These are phyloP conservation scores for Galerina sulciceps DNA, from an alignment of 768 basidiomycete species.

Conservation along the genomic window DNA sequence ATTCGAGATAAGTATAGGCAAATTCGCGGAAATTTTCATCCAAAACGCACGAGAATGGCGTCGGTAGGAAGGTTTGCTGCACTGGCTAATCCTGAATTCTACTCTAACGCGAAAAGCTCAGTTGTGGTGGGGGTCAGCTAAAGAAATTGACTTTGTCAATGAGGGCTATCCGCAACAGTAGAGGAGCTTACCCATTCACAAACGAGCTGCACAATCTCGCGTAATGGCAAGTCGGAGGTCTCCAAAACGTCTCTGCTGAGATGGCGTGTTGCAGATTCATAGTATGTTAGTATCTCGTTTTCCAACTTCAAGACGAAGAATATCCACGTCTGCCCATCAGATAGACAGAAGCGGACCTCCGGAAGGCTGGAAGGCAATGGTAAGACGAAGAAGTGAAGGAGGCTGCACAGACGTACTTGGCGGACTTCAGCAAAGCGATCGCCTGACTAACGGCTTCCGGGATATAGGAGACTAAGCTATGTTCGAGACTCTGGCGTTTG, in stretches of 20 bases:
- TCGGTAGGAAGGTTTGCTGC: no score
- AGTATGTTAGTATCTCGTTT: constrained; percentile 26
- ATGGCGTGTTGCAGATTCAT: constrained; percentile 24
- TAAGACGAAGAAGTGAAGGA: constrained; percentile 20
- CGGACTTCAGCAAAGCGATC: constrained; percentile 29
- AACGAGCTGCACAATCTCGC: constrained; percentile 28
- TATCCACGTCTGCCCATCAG: constrained; percentile 34
- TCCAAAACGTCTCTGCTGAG: constrained; percentile 24
- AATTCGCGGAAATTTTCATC: no score
- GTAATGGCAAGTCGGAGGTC: constrained; percentile 21
- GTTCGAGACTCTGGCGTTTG: constrained; percentile 24
- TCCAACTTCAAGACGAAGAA: constrained; percentile 33
- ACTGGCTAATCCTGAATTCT: no score
- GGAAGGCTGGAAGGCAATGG: constrained; percentile 24
- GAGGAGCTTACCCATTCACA: constrained; percentile 30
- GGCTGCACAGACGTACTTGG: constrained; percentile 27
- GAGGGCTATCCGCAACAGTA: constrained; percentile 4
- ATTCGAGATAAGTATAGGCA: no score
- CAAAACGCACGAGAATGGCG: no score
- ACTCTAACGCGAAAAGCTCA: constrained; percentile 19
- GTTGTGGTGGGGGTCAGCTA: constrained; percentile 16
- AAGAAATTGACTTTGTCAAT: constrained; percentile 14
- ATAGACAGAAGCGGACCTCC: constrained; percentile 37
- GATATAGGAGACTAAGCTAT: constrained; percentile 21
- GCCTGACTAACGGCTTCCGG: constrained; percentile 36